Evolutionary conservation across 768 basidiomycete genomes (phyloP), one percentile per base, ranked within the genome.

Genomic region (Dacryopinax primogenitus): DNA sequence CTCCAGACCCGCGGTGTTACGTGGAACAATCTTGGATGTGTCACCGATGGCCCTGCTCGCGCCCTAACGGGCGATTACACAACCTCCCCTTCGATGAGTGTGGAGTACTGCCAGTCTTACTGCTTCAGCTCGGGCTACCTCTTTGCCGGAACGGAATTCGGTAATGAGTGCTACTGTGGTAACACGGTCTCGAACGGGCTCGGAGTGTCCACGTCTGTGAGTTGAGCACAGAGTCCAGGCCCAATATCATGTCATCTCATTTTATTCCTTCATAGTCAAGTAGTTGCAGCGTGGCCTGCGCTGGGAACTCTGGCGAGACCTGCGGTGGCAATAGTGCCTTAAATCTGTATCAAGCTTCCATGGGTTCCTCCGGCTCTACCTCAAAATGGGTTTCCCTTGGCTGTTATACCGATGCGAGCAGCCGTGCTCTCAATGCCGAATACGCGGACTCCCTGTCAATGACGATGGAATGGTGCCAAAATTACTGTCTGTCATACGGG

Each of bases 101-200:
- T 37, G 6, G 62, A 62, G 28, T 39, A 41, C 30, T 66, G 65
- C 37, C 30, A 32, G 12, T 18, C 65, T 1, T 41, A 26, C 41
- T 63, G 30, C 51, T 26, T 32, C 51, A 58, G 51, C 18, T 3
- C 11, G 33, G 66, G 66, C 28, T 66, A 64, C 33, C 23, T 61
- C 23, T n/a, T 45, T 0, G 66, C 66, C 18, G 66, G 66, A 0
- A 21, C 47, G 11, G 66, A 66, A 47, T 66, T 23, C 35, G 28
- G n/a, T 15, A 33, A 58, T 15, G 63, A 64, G 30, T 66, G 66
- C 39, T 66, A 33, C 63, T 66, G 66, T 44, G 66, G 66, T 21
- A 45, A 47, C 44, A 28, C 51, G 3, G 26, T 58, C 51, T 30
- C 51, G 4, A 28, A 6, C 6, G 26, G 51, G 9, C 11, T 58